These are phyloP conservation scores for Leccinellum albellum DNA, from an alignment of 768 basidiomycete genomes.

Conservation along the genomic window DNA sequence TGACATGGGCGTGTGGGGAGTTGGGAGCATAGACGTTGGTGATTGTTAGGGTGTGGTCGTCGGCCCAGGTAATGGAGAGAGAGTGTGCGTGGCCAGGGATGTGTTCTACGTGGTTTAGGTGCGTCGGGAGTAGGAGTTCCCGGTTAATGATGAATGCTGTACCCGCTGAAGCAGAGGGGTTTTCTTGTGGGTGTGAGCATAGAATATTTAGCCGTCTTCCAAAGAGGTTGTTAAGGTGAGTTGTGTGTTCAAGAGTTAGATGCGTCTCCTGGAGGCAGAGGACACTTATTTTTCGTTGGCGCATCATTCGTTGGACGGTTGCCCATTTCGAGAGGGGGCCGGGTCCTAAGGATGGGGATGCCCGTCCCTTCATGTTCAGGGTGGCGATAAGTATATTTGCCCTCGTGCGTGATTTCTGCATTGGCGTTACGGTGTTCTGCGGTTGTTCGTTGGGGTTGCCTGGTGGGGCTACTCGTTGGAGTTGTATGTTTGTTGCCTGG, in stretches of 20 bases:
- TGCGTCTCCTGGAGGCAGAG: neutral
- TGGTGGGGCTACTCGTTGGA: neutral
- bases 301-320: neutral
- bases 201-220: neutral
- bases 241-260: neutral
- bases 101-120: no score
- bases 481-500: neutral
- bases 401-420: fast-evolving
- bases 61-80: no score
- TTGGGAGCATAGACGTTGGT: no score
- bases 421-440: neutral
- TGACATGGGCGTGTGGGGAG: no score
- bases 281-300: neutral
- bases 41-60: no score
- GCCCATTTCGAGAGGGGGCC: neutral
- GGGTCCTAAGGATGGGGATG: neutral
- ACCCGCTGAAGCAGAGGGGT: no score
- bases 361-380: neutral
- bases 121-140: no score
- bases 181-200: neutral
- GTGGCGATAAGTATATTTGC: neutral
- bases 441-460: neutral
- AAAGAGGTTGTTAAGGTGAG: neutral
- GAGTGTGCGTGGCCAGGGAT: no score
- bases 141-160: no score